Conservation (phyloP, 2,329 filamentous ascomycete species). For the Pezicula radicicola region DNA sequence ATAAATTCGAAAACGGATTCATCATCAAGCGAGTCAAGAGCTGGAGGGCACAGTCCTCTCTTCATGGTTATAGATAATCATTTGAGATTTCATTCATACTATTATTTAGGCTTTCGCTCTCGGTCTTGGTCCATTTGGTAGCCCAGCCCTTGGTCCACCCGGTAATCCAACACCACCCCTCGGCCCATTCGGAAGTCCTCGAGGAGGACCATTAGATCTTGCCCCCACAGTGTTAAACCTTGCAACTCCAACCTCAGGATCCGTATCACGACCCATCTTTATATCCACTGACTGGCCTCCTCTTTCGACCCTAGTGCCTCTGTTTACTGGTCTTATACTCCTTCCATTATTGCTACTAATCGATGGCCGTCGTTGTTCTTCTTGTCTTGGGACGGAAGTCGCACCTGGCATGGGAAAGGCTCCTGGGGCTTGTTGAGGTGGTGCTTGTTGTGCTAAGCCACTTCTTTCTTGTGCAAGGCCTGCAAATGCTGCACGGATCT, state of each 20-base stretch:
- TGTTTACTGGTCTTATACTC: background rate
- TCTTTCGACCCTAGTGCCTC: background rate
- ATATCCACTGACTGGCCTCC: too few relatives aligned
- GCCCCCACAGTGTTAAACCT: background rate
- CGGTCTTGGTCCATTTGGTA: constrained; percentile 2
- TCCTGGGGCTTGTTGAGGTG: background rate
- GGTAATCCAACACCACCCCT: constrained; percentile 4
- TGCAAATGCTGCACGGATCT: constrained; percentile 12
- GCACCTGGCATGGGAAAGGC: too few relatives aligned
- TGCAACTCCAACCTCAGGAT: background rate
- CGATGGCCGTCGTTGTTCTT: too few relatives aligned
- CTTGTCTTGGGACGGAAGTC: too few relatives aligned
- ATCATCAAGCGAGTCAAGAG: too few relatives aligned
- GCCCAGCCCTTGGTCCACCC: constrained; percentile 2
- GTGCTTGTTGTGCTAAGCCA: background rate
- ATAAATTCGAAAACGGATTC: too few relatives aligned
- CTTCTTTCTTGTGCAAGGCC: constrained; percentile 9
- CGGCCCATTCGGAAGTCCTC: constrained; percentile 5
- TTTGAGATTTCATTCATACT: too few relatives aligned
- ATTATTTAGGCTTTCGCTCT: background rate
- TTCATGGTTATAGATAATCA: too few relatives aligned
- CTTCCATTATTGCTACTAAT: background rate
- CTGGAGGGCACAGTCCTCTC: too few relatives aligned
- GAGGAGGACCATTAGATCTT: constrained; percentile 1
- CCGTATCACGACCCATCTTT: too few relatives aligned